These are phyloP conservation scores for Coemansia sp. DNA, from an alignment of 192 early-diverging fungal species.

Conservation along the genomic window DNA sequence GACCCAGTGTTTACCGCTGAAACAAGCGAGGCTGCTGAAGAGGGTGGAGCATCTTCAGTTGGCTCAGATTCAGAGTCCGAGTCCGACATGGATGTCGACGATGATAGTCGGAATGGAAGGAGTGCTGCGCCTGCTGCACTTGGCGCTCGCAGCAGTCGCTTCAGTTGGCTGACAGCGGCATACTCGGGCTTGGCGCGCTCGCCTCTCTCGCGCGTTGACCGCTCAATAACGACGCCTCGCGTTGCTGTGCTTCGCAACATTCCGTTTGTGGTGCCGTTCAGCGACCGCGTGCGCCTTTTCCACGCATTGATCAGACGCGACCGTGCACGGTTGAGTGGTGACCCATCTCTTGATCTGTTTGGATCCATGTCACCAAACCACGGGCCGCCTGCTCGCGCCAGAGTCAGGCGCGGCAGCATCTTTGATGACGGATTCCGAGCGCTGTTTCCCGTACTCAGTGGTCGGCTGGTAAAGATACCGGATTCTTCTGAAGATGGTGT, in stretches of 20 bases:
- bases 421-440: slow-evolving; percentile 90
- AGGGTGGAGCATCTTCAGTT: background rate
- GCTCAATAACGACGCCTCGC: slow-evolving; percentile 36
- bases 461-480: slow-evolving; percentile 1
- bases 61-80: slow-evolving; percentile 22
- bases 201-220: slow-evolving; percentile 19
- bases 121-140: slow-evolving; percentile 7
- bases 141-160: slow-evolving; percentile 39
- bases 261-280: slow-evolving; percentile 93
- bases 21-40: background rate
- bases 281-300: slow-evolving; percentile 85
- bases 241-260: slow-evolving; percentile 73
- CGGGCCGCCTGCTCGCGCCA: slow-evolving; percentile 48
- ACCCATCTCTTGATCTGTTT: slow-evolving; percentile 10
- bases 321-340: slow-evolving; percentile 31
- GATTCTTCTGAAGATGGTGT: background rate
- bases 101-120: background rate
- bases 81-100: slow-evolving; percentile 8
- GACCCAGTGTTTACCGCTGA: slow-evolving; percentile 48
- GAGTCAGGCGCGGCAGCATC: slow-evolving; percentile 71
- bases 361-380: slow-evolving; percentile 1
- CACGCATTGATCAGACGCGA: slow-evolving; percentile 77
- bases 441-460: slow-evolving; percentile 63
- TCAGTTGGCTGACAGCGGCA: slow-evolving; percentile 58
- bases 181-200: slow-evolving; percentile 45